A percentile compares a stretch with the other conserved stretches of the same genome.
These are phyloP conservation scores for Caulochytrium protostelioides DNA, from an alignment of 371 early-diverging fungal genomes.

Conservation along the genomic window DNA sequence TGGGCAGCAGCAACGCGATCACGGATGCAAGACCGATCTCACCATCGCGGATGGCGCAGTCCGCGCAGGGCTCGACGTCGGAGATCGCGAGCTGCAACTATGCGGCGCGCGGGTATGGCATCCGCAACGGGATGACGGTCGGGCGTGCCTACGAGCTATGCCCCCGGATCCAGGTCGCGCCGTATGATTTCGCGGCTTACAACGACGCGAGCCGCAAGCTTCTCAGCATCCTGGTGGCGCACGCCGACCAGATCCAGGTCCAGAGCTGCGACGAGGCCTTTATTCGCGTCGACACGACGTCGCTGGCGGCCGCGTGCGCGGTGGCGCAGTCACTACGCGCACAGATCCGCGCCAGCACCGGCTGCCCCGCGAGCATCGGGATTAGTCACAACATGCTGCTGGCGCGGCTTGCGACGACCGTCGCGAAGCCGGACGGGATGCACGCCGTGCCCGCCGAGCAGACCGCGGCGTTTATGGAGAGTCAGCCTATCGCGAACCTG, in stretches of 20 bases:
- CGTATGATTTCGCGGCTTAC: conserved; percentile 63
- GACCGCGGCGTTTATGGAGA: conserved; percentile 6
- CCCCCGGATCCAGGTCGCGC: conserved; percentile 33
- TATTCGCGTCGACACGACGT: conserved; percentile 8
- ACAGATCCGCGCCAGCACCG: conserved; percentile 28
- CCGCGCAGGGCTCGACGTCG: conserved; percentile 10
- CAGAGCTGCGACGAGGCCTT: conserved; percentile 36
- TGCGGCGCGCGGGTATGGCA: conserved; percentile 41
- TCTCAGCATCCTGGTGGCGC: conserved; percentile 38
- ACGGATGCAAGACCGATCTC: background rate
- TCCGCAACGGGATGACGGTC: conserved; percentile 48
- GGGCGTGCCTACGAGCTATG: conserved; percentile 37
- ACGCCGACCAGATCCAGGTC: conserved; percentile 50
- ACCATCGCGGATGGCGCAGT: conserved; percentile 7
- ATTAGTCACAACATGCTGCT: conserved; percentile 47
- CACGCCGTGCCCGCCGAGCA: conserved; percentile 16
- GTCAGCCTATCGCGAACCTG: conserved; percentile 11
- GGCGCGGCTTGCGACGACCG: conserved; percentile 54
- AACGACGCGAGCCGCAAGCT: conserved; percentile 37
- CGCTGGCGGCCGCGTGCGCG: background rate
- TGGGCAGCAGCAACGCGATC: conserved; percentile 2
- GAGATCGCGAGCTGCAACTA: conserved; percentile 57
- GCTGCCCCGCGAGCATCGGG: conserved; percentile 50
- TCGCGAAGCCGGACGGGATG: conserved; percentile 62
- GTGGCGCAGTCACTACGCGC: conserved; percentile 29